These are phyloP conservation scores for Phytophthora pinifolia DNA, from an alignment of 352 stramenopile species.

Conservation along the genomic window DNA sequence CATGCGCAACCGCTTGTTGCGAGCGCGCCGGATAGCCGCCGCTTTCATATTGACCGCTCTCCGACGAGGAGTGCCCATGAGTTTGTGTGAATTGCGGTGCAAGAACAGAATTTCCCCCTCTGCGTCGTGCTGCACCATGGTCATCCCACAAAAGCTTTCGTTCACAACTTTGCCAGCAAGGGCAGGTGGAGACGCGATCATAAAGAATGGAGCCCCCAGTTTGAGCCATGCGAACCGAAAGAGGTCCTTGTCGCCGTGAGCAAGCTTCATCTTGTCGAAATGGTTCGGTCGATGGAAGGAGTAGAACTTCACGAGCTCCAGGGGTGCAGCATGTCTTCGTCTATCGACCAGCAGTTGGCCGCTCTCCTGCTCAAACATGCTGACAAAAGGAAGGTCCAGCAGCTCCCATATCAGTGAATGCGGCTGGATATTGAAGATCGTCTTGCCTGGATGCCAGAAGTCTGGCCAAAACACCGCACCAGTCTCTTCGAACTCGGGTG, in stretches of 20 bases:
- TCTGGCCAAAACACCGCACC: conserved; percentile 73
- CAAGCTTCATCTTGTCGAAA: conserved; percentile 39
- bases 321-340: conserved; percentile 24
- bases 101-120: conserved; percentile 42
- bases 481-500: conserved; percentile 30
- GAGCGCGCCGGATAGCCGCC: conserved; percentile 22
- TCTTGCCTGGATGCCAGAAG: conserved; percentile 58
- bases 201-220: conserved; percentile 39
- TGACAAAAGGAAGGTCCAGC: conserved; percentile 41
- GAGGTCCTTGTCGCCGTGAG: conserved; percentile 57
- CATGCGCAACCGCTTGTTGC: conserved; percentile 28
- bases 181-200: conserved; percentile 41
- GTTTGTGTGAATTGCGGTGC: conserved; percentile 53
- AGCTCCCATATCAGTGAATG: conserved; percentile 54
- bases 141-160: conserved; percentile 47
- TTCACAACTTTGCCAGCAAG: conserved; percentile 37
- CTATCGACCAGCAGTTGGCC: conserved; percentile 53
- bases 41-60: conserved; percentile 28
- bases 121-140: conserved; percentile 48
- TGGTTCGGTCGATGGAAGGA: conserved; percentile 33
- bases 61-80: conserved; percentile 24
- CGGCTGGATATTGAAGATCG: conserved; percentile 64
- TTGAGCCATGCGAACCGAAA: conserved; percentile 64
- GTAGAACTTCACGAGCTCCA: conserved; percentile 48
- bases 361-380: conserved; percentile 73